Evolutionary conservation across 257 asterid species (phyloP).

Genomic region (Nyctanthes arbortristis): DNA sequence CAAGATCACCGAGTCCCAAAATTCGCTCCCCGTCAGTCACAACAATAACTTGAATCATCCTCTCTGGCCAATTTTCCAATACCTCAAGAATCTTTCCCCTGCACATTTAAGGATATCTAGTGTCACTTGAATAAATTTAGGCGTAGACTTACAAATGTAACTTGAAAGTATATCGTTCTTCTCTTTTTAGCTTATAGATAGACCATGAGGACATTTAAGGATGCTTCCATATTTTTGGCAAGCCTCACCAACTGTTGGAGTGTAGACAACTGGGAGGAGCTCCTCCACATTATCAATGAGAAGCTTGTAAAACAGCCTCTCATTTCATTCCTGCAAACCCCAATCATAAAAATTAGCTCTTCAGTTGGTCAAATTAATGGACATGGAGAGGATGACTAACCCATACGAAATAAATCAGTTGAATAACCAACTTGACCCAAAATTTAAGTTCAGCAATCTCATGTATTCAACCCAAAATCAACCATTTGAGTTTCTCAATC

Average conservation of each 20-base stretch:
- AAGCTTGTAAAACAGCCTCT: slow-evolving; percentile 89
- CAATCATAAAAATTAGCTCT: not conserved
- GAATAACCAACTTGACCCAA: too few species aligned
- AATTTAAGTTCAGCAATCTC: too few species aligned
- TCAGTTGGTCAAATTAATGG: too few species aligned
- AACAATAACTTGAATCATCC: slow-evolving; percentile 79
- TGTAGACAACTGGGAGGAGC: slow-evolving; percentile 82
- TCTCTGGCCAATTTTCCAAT: slow-evolving; percentile 90
- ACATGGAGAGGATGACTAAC: too few species aligned
- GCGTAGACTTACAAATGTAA: not conserved
- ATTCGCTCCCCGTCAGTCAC: slow-evolving; percentile 97
- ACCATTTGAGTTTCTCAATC: too few species aligned
- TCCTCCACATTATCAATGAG: slow-evolving; percentile 86
- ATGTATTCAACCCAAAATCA: too few species aligned
- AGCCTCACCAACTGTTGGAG: slow-evolving; percentile 96
- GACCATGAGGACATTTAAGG: slow-evolving; percentile 87
- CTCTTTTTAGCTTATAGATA: slow-evolving; percentile 80
- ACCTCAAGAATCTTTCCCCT: slow-evolving; percentile 93
- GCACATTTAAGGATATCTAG: slow-evolving; percentile 18
- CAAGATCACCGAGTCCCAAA: slow-evolving; percentile 94
- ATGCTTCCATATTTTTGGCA: slow-evolving; percentile 94
- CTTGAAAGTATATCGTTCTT: slow-evolving; percentile 43
- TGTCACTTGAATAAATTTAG: slow-evolving; percentile 21
- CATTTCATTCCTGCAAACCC: slow-evolving; percentile 72
- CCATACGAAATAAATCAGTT: too few species aligned